Percentiles rank a stretch among this genome's conserved stretches.
Evolutionary conservation across 495 filamentous ascomycete genomes (phyloP).

Genomic region (Neurospora hispaniola): DNA sequence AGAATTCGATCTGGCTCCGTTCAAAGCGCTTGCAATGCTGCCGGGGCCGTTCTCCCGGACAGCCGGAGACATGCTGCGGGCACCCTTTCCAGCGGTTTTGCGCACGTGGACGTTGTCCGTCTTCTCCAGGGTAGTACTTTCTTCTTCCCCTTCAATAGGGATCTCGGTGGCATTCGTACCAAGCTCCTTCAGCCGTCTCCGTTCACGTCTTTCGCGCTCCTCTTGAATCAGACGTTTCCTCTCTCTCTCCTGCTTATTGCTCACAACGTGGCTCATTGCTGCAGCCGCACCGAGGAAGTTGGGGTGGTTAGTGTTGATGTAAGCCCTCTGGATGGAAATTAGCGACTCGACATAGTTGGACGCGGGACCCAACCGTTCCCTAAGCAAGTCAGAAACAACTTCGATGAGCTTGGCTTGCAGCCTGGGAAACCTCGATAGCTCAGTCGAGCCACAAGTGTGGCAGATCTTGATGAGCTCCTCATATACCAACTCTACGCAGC

Average conservation of each 20-base stretch:
- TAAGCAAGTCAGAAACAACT: slow-evolving; percentile 90
- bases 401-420: slow-evolving; percentile 96
- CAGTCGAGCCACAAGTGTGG: slow-evolving; percentile 93
- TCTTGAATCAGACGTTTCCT: slow-evolving; percentile 68
- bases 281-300: slow-evolving; percentile 96
- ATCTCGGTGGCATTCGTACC: slow-evolving; percentile 66
- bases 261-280: slow-evolving; percentile 95
- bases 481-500: slow-evolving; percentile 96
- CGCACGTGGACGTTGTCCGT: slow-evolving; percentile 33
- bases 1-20: slow-evolving; percentile 53
- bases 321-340: slow-evolving; percentile 93
- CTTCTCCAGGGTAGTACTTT: slow-evolving; percentile 46
- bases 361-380: slow-evolving; percentile 81
- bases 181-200: slow-evolving; percentile 68
- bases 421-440: slow-evolving; percentile 82
- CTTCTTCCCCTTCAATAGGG: slow-evolving; percentile 65
- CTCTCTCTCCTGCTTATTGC: slow-evolving; percentile 87
- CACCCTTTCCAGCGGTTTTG: slow-evolving; percentile 43
- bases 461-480: slow-evolving; percentile 99
- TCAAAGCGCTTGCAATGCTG: slow-evolving; percentile 56
- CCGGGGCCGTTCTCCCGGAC: slow-evolving; percentile 48
- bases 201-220: slow-evolving; percentile 74
- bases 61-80: slow-evolving; percentile 74
- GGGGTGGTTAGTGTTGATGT: slow-evolving; percentile 99
- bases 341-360: slow-evolving; percentile 89